These are phyloP conservation scores for Ophiostoma ulmi DNA, from an alignment of 2,329 filamentous ascomycete species.

Conservation along the genomic window DNA sequence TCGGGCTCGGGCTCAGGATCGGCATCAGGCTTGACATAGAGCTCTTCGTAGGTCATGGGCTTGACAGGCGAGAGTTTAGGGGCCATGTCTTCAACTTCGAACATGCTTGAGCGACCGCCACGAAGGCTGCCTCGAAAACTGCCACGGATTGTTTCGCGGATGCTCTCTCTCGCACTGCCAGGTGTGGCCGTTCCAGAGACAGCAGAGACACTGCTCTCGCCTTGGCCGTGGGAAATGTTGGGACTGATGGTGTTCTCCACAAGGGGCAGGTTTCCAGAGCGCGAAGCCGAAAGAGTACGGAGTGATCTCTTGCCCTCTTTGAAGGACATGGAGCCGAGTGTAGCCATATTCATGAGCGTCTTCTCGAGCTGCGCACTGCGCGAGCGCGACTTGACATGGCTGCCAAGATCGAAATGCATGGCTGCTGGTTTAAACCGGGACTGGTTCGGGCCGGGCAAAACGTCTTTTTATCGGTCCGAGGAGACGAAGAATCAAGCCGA, in stretches of 20 bases:
- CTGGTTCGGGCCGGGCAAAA: not conserved
- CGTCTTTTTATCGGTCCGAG: not conserved
- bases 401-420: constrained; percentile 41
- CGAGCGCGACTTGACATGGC: constrained; percentile 43
- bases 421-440: constrained; percentile 17
- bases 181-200: not conserved
- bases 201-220: constrained; percentile 7
- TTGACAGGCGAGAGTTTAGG: constrained; percentile 43
- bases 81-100: constrained; percentile 45
- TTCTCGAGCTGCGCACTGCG: constrained; percentile 48
- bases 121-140: constrained; percentile 26
- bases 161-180: constrained; percentile 6
- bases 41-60: constrained; percentile 45
- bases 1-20: not conserved
- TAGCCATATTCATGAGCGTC: constrained; percentile 24
- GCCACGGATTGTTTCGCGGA: not conserved
- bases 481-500: not conserved
- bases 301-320: constrained; percentile 27
- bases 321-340: constrained; percentile 20
- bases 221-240: constrained; percentile 2
- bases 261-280: constrained; percentile 36
- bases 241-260: constrained; percentile 32
- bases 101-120: constrained; percentile 42
- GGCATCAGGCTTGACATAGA: constrained; percentile 35
- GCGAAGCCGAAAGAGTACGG: constrained; percentile 31